Percentiles rank a stretch among this genome's conserved stretches.
These are phyloP conservation scores for Glomus cerebriforme DNA, from an alignment of 192 early-diverging fungal species.

Conservation along the genomic window DNA sequence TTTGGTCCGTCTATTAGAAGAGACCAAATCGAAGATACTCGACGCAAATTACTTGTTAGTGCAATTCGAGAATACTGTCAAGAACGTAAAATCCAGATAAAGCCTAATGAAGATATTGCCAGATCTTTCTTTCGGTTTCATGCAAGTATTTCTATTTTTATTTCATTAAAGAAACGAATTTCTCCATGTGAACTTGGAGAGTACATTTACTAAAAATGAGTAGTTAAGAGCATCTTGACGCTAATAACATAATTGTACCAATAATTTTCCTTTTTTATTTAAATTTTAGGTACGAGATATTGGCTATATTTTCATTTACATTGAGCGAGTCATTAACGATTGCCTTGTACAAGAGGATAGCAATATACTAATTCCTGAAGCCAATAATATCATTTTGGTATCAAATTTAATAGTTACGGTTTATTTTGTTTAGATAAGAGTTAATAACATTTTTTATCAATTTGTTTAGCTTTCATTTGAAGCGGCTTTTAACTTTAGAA, in stretches of 20 bases:
- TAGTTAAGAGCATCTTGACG: no score
- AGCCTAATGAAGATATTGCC: conserved; percentile 8
- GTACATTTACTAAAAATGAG: no score
- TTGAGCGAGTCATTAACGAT: background rate
- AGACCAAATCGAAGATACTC: background rate
- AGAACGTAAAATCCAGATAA: conserved; percentile 6
- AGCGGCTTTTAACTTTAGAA: conserved; percentile 27
- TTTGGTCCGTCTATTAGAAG: background rate
- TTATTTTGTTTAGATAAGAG: background rate
- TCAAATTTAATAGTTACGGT: background rate
- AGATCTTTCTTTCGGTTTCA: conserved; percentile 14
- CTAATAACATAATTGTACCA: no score
- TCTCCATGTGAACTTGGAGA: no score
- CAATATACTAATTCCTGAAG: background rate
- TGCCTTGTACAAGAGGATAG: background rate
- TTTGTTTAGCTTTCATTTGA: conserved; percentile 13
- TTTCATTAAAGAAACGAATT: background rate
- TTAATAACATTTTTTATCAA: background rate
- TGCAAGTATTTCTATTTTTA: conserved; percentile 8
- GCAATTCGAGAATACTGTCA: conserved; percentile 8
- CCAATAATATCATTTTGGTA: background rate
- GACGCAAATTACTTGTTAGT: conserved; percentile 3
- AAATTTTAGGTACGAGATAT: conserved; percentile 17
- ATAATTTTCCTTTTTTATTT: background rate
- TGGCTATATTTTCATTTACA: conserved; percentile 4